phyloP scores from a whole-genome alignment of 257 asterid species.

The Solanum piurae region DNA sequence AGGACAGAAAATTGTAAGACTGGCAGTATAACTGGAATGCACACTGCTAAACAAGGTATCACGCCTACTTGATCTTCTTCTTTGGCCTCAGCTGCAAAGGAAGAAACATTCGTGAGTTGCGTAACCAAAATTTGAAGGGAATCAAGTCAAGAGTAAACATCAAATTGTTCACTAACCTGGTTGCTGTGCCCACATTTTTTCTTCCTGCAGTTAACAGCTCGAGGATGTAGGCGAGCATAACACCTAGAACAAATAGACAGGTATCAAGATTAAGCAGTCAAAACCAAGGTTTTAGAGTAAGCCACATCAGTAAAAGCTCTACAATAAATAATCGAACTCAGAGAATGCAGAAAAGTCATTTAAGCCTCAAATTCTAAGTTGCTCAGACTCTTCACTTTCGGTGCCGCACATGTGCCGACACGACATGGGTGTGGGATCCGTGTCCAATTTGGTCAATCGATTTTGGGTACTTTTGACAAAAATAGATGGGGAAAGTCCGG shows the following conservation, averaged over 20 bases:
- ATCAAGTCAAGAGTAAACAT: too few species aligned
- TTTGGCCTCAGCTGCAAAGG: constrained; percentile 54
- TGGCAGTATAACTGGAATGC: not conserved
- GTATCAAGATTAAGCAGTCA: not conserved
- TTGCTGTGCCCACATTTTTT: constrained; percentile 65
- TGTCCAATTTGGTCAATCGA: too few species aligned
- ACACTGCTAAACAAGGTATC: not conserved
- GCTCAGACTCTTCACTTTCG: too few species aligned
- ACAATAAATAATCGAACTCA: too few species aligned
- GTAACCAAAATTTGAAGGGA: not conserved
- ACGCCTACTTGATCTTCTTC: constrained; percentile 61
- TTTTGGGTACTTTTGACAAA: too few species aligned
- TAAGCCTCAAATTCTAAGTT: not conserved
- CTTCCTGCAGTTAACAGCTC: constrained; percentile 63
- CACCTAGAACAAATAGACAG: constrained; percentile 19
- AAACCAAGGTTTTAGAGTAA: not conserved
- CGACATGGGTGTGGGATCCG: too few species aligned
- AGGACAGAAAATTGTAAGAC: not conserved
- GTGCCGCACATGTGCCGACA: too few species aligned
- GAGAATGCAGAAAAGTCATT: not conserved
- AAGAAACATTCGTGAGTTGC: not conserved
- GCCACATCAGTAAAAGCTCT: not conserved
- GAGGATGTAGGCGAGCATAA: constrained; percentile 59
- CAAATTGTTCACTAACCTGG: constrained; percentile 16
- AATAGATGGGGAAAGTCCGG: too few species aligned